A percentile compares a stretch with the other conserved stretches of the same genome.
These are phyloP conservation scores for Pseudogymnoascus sp. DNA, from an alignment of 2,329 filamentous ascomycete genomes.

Conservation along the genomic window DNA sequence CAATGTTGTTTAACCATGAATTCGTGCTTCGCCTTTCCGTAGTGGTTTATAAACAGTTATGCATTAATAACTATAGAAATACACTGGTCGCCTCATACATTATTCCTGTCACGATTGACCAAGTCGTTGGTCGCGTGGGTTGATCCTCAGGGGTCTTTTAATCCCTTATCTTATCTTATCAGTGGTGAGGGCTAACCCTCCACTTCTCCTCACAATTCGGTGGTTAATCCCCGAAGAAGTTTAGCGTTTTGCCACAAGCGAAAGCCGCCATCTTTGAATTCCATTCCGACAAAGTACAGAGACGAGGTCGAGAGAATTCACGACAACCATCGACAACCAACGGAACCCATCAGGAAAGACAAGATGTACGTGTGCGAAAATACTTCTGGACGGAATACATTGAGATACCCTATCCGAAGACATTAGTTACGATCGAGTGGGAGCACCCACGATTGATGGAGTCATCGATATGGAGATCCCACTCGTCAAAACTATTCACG, in stretches of 20 bases:
- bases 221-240: slow-evolving; percentile 5
- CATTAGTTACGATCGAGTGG: slow-evolving; percentile 2
- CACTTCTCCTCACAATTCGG: background rate
- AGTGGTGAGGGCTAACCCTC: slow-evolving; percentile 7
- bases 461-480: slow-evolving; percentile 9
- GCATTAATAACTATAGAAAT: background rate
- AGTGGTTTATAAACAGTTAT: background rate
- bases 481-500: slow-evolving; percentile 6
- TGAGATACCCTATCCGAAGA: background rate
- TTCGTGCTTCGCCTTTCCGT: background rate
- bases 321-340: slow-evolving; percentile 15
- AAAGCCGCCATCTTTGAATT: slow-evolving; percentile 12
- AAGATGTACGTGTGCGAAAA: slow-evolving; percentile 15
- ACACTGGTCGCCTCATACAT: background rate
- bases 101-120: background rate
- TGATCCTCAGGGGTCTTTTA: background rate
- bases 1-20: background rate
- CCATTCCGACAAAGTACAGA: slow-evolving; percentile 11
- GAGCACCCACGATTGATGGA: slow-evolving; percentile 11
- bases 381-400: slow-evolving; percentile 1
- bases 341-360: slow-evolving; percentile 12
- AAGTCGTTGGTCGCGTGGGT: background rate
- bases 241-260: slow-evolving; percentile 5
- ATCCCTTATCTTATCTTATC: slow-evolving; percentile 11
- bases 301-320: slow-evolving; percentile 13